Conservation (phyloP, 1,284 basidiomycete genomes). For the Vanrija sp. region DNA sequence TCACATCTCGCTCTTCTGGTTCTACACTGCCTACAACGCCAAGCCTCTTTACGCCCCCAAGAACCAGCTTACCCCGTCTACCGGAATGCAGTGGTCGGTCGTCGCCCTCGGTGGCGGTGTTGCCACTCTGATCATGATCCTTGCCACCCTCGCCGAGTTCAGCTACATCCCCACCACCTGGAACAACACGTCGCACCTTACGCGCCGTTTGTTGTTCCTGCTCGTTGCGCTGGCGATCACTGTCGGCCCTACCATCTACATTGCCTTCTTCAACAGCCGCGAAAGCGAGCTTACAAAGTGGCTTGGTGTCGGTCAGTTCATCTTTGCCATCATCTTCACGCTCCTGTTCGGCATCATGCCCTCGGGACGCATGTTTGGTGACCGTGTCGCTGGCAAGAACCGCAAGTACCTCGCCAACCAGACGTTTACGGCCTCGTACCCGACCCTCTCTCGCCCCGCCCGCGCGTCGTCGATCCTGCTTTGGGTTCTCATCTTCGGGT, state of each 20-base stretch:
- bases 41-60: constrained; percentile 67
- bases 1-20: constrained; percentile 87
- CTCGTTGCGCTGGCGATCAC: constrained; percentile 77
- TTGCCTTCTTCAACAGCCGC: constrained; percentile 70
- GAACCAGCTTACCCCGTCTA: constrained; percentile 6
- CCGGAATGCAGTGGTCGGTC: constrained; percentile 80
- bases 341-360: constrained; percentile 81
- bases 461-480: constrained; percentile 71
- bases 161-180: constrained; percentile 93
- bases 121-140: constrained; percentile 86
- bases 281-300: constrained; percentile 64
- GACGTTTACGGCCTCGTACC: constrained; percentile 93
- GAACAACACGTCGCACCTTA: constrained; percentile 93
- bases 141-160: constrained; percentile 86
- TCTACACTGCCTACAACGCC: constrained; percentile 91
- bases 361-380: constrained; percentile 84
- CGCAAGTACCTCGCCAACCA: constrained; percentile 93
- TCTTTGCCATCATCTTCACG: constrained; percentile 75
- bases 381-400: constrained; percentile 85
- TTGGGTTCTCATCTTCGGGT: constrained; percentile 86
- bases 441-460: constrained; percentile 58
- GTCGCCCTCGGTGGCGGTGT: constrained; percentile 86
- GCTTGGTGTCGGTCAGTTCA: constrained; percentile 88
- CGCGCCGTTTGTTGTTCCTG: constrained; percentile 79
- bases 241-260: constrained; percentile 84